Evolutionary conservation across 768 basidiomycete genomes (phyloP).

Genomic region (Lactarius tabidus): DNA sequence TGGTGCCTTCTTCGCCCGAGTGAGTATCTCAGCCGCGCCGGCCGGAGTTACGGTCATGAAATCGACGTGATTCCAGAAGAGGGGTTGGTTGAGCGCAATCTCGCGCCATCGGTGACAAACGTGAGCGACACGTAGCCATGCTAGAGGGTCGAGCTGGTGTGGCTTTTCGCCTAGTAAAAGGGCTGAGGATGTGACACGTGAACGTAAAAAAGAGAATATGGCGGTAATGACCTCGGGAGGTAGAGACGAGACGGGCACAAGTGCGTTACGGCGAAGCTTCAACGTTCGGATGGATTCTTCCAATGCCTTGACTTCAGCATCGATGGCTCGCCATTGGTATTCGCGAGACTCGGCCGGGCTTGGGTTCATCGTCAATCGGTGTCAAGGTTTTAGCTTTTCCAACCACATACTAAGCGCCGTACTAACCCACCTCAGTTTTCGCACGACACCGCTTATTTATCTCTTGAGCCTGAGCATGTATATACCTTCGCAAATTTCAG

Average conservation of each 20-base stretch:
- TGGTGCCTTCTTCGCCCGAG: background rate
- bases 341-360: background rate
- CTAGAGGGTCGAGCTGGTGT: background rate
- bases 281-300: background rate
- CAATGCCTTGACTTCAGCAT: background rate
- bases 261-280: background rate
- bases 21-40: conserved; percentile 3
- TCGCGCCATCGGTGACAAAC: conserved; percentile 23
- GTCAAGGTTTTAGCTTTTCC: too few species aligned
- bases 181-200: background rate
- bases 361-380: background rate
- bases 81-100: conserved; percentile 16
- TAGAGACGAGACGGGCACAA: background rate
- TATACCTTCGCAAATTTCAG: too few species aligned
- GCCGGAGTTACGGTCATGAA: background rate
- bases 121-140: conserved; percentile 14
- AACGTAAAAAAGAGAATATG: background rate
- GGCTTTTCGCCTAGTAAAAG: background rate
- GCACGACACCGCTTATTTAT: too few species aligned
- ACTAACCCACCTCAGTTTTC: too few species aligned
- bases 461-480: too few species aligned
- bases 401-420: too few species aligned
- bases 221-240: background rate
- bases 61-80: conserved; percentile 16
- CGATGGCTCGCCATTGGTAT: background rate